Conservation (phyloP, 345 rosid genomes). For the Cardamine resedifolia region DNA sequence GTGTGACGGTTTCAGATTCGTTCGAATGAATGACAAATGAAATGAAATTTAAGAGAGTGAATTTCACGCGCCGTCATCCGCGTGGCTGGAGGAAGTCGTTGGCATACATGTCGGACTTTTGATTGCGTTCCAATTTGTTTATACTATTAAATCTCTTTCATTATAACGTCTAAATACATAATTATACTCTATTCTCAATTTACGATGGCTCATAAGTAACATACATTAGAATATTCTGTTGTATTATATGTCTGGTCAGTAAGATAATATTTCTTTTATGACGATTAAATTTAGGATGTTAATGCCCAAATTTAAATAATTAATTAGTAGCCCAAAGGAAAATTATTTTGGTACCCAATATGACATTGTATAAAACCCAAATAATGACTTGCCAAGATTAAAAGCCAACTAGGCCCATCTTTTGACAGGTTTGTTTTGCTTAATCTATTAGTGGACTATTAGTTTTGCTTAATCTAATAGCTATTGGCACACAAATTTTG, state of each 20-base stretch:
- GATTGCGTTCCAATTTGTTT: background rate
- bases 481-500: background rate
- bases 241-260: background rate
- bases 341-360: background rate
- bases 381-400: background rate
- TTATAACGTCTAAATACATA: background rate
- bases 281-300: background rate
- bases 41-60: background rate
- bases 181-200: slow-evolving; percentile 9
- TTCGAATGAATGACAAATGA: background rate
- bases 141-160: background rate
- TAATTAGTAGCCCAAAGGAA: background rate
- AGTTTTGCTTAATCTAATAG: background rate
- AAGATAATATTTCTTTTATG: background rate
- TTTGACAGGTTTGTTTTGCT: background rate
- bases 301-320: background rate
- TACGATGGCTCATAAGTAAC: slow-evolving; percentile 6
- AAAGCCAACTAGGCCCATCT: background rate
- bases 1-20: slow-evolving; percentile 34
- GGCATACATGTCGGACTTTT: slow-evolving; percentile 26
- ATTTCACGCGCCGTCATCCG: slow-evolving; percentile 30
- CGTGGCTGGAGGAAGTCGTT: slow-evolving; percentile 31
- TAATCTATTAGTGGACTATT: background rate
- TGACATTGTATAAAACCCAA: background rate
- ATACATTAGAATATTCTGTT: background rate